These are phyloP conservation scores for Euphorbia corollata DNA, from an alignment of 441 rosid genomes.

Conservation along the genomic window DNA sequence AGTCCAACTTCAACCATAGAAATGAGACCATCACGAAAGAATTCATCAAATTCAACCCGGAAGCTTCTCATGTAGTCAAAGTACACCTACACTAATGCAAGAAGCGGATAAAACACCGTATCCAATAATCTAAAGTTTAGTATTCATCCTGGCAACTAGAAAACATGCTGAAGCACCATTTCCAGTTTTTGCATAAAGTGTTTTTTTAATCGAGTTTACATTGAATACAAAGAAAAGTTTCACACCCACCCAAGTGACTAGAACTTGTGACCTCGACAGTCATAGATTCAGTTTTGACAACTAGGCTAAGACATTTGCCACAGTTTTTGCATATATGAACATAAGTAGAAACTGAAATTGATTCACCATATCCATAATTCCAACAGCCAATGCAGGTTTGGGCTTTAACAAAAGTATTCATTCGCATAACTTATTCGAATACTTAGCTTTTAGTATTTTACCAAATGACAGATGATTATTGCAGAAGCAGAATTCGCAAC, in stretches of 20 bases:
- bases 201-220: too few species aligned
- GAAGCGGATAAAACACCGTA: conserved; percentile 20
- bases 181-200: not conserved
- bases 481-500: conserved; percentile 11
- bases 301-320: too few species aligned
- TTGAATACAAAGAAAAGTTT: too few species aligned
- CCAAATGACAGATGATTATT: conserved; percentile 6
- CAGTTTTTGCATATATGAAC: conserved; percentile 11
- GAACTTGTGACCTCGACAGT: too few species aligned
- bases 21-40: conserved; percentile 59
- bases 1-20: conserved; percentile 88
- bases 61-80: conserved; percentile 98
- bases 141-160: conserved; percentile 7
- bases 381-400: conserved; percentile 6
- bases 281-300: too few species aligned
- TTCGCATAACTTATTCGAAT: not conserved
- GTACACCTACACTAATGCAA: conserved; percentile 64
- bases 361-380: not conserved
- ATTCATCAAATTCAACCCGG: conserved; percentile 76
- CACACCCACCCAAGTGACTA: too few species aligned
- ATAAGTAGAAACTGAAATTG: not conserved
- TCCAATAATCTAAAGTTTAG: not conserved
- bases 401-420: not conserved
- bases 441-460: conserved; percentile 5
- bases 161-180: not conserved